phyloP scores from a whole-genome alignment of 441 rosid genomes.

The Omphalea diandra region DNA sequence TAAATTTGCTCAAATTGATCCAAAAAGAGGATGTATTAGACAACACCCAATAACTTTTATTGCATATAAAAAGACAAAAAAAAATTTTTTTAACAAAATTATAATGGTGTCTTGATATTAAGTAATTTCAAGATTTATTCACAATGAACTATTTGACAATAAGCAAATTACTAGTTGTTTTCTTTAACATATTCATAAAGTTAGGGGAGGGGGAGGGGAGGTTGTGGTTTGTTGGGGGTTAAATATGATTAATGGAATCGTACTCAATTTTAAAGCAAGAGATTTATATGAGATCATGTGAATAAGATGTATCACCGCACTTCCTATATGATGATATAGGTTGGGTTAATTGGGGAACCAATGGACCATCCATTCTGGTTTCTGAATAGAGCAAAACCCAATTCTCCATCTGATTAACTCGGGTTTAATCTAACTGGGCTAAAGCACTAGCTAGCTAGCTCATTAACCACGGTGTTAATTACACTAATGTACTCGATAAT shows the following conservation, averaged over 20 bases:
- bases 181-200: not conserved
- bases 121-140: too few relatives aligned
- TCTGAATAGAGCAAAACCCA: not conserved
- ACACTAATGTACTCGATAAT: constrained; percentile 42
- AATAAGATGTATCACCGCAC: constrained; percentile 6
- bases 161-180: not conserved
- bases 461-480: constrained; percentile 33
- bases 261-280: constrained; percentile 6
- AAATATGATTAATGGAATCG: not conserved
- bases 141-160: not conserved
- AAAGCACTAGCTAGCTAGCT: not conserved
- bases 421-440: not conserved
- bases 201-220: too few relatives aligned
- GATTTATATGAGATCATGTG: constrained; percentile 3
- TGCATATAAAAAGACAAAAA: too few relatives aligned
- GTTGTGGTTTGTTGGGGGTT: not conserved
- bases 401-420: not conserved
- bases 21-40: too few relatives aligned
- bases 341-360: constrained; percentile 4
- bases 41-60: too few relatives aligned
- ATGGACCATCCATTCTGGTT: constrained; percentile 1
- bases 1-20: too few relatives aligned
- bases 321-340: not conserved
- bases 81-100: too few relatives aligned
- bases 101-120: too few relatives aligned